Evolutionary conservation across 371 early-diverging fungal species (phyloP).

Genomic region (Rhizomucor pusillus): DNA sequence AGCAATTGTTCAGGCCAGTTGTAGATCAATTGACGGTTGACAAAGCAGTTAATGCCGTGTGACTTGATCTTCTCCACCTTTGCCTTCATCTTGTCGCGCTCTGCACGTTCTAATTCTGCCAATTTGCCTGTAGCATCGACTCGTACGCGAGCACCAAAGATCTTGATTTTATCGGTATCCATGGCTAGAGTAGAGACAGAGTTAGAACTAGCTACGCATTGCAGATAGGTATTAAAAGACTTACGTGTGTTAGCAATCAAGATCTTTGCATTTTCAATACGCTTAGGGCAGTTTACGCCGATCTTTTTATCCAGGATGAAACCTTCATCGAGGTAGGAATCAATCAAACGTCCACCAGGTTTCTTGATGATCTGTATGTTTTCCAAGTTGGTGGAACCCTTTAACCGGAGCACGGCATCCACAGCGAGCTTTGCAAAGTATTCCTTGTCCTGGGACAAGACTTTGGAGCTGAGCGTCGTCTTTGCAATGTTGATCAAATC

Average conservation of each 20-base stretch:
- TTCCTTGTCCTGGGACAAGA: constrained; percentile 95
- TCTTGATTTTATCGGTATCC: constrained; percentile 99
- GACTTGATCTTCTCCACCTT: constrained; percentile 99
- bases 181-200: constrained; percentile 63
- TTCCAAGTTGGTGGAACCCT: constrained; percentile 96
- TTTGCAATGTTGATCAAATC: constrained; percentile 97
- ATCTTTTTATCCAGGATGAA: constrained; percentile 99
- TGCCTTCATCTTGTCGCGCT: constrained; percentile 97
- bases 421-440: constrained; percentile 97
- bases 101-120: constrained; percentile 98
- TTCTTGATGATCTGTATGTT: constrained; percentile 99
- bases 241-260: constrained; percentile 97
- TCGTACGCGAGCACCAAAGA: constrained; percentile 97
- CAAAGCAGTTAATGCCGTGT: constrained; percentile 98
- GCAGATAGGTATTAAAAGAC: constrained; percentile 12
- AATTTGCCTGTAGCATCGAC: constrained; percentile 98
- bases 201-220: neutral
- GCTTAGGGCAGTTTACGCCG: constrained; percentile 96
- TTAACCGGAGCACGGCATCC: constrained; percentile 94
- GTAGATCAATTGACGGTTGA: constrained; percentile 99
- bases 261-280: constrained; percentile 95
- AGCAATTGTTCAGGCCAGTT: constrained; percentile 99
- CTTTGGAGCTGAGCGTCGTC: constrained; percentile 98
- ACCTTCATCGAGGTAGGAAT: constrained; percentile 98
- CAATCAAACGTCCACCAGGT: constrained; percentile 93